Conservation (phyloP, 305 asterid genomes). For the Fraxinus floribunda region DNA sequence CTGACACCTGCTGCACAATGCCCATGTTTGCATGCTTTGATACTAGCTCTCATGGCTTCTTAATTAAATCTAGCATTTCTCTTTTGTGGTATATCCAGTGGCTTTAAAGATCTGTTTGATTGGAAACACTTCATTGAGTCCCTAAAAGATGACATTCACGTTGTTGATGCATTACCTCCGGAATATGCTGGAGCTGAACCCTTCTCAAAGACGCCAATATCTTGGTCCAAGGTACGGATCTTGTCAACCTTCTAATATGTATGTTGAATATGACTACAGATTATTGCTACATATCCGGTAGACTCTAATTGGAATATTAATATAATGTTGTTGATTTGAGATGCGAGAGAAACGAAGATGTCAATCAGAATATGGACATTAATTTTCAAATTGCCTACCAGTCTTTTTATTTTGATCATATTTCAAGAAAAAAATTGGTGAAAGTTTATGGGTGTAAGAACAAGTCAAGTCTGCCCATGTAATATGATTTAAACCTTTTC, state of each 20-base stretch:
- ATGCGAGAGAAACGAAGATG: background rate
- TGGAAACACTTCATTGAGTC: slow-evolving; percentile 88
- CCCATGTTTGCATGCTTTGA: slow-evolving; percentile 6
- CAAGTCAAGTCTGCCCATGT: background rate
- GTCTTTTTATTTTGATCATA: background rate
- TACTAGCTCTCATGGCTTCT: background rate
- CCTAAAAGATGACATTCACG: slow-evolving; percentile 72
- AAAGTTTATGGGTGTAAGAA: background rate
- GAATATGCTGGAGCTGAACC: slow-evolving; percentile 84
- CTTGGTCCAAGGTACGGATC: slow-evolving; percentile 88
- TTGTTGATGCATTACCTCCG: slow-evolving; percentile 72
- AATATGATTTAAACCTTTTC: background rate
- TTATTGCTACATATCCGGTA: background rate
- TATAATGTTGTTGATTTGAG: background rate
- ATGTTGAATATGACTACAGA: background rate
- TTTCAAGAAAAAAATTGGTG: background rate
- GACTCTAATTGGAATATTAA: background rate
- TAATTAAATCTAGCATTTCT: slow-evolving; percentile 21
- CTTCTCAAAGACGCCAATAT: slow-evolving; percentile 78
- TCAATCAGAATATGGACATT: background rate
- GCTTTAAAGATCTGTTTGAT: slow-evolving; percentile 94
- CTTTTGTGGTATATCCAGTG: slow-evolving; percentile 48
- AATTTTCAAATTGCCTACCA: background rate
- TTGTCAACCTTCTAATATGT: slow-evolving; percentile 4
- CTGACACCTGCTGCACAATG: background rate